Conservation (phyloP, 306 rosid genomes). For the Abrus precatorius region DNA sequence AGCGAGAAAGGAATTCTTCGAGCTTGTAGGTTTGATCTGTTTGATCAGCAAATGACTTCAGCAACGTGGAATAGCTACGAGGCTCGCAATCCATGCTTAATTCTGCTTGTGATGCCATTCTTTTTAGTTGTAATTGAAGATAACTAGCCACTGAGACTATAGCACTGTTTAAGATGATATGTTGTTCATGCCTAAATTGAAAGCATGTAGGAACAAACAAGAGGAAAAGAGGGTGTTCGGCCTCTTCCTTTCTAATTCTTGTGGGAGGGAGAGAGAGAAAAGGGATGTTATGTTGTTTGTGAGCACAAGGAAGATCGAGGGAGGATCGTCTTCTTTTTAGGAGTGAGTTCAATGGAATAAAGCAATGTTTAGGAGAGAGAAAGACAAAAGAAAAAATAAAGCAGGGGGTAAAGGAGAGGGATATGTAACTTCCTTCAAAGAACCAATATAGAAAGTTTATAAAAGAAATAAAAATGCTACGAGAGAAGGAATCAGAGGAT, state of each 20-base stretch:
- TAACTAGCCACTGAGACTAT: constrained; percentile 8
- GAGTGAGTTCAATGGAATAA: constrained; percentile 85
- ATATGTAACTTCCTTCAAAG: constrained; percentile 88
- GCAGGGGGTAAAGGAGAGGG: constrained; percentile 75
- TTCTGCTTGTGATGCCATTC: constrained; percentile 87
- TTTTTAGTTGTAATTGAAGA: not conserved
- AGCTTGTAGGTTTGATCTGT: constrained; percentile 76
- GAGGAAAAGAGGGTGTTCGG: constrained; percentile 83
- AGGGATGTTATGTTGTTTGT: constrained; percentile 65
- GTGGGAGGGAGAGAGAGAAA: constrained; percentile 58
- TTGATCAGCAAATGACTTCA: constrained; percentile 81
- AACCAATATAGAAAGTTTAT: constrained; percentile 65
- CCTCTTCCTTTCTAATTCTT: constrained; percentile 62
- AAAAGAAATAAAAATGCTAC: constrained; percentile 35
- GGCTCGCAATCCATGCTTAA: constrained; percentile 90
- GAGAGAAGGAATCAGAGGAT: constrained; percentile 81
- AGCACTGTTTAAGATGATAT: constrained; percentile 39
- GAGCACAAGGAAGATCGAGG: constrained; percentile 81
- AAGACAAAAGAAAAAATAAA: constrained; percentile 44
- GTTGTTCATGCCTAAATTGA: constrained; percentile 57
- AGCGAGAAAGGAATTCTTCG: constrained; percentile 83
- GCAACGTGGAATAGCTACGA: constrained; percentile 77
- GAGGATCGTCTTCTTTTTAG: constrained; percentile 89
- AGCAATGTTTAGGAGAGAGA: constrained; percentile 65
- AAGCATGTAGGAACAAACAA: constrained; percentile 74